These are phyloP conservation scores for Monascus ruber DNA, from an alignment of 2,329 filamentous ascomycete genomes.

Conservation along the genomic window DNA sequence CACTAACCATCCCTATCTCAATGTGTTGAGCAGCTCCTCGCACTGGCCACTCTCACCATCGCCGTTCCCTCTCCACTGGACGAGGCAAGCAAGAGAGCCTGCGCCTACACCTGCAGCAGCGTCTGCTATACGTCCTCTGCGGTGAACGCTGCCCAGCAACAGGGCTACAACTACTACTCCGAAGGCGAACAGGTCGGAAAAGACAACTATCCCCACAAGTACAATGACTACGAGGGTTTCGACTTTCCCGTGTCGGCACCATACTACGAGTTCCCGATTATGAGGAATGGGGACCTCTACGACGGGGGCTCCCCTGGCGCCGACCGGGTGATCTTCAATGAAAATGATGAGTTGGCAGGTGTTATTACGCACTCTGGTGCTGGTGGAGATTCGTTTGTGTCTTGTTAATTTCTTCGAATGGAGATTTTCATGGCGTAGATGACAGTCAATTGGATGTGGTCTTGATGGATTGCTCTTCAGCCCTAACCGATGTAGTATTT, in stretches of 20 bases:
- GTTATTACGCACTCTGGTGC: conserved; percentile 61
- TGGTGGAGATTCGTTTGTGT: conserved; percentile 55
- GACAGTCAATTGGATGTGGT: no score
- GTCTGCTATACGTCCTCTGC: conserved; percentile 41
- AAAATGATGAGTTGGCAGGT: conserved; percentile 45
- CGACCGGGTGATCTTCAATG: conserved; percentile 56
- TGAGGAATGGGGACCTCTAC: conserved; percentile 39
- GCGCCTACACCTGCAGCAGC: conserved; percentile 44
- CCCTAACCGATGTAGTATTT: no score
- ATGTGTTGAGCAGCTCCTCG: conserved; percentile 3
- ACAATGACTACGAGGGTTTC: conserved; percentile 54
- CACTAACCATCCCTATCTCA: no score
- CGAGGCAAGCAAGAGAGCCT: conserved; percentile 25
- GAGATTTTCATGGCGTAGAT: no score
- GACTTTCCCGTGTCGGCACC: conserved; percentile 45
- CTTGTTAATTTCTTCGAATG: no score
- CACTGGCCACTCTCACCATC: conserved; percentile 10
- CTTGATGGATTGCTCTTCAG: no score
- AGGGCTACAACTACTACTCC: conserved; percentile 42
- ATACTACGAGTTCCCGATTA: conserved; percentile 54
- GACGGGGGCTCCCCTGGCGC: conserved; percentile 52
- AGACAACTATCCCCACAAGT: conserved; percentile 46
- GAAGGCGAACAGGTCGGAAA: conserved; percentile 20
- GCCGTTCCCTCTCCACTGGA: conserved; percentile 18
- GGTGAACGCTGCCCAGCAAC: conserved; percentile 39